A percentile compares a stretch with the other conserved stretches of the same genome.
Conservation (phyloP, 805 yeast species). For the Saccharomycopsis sp. region DNA sequence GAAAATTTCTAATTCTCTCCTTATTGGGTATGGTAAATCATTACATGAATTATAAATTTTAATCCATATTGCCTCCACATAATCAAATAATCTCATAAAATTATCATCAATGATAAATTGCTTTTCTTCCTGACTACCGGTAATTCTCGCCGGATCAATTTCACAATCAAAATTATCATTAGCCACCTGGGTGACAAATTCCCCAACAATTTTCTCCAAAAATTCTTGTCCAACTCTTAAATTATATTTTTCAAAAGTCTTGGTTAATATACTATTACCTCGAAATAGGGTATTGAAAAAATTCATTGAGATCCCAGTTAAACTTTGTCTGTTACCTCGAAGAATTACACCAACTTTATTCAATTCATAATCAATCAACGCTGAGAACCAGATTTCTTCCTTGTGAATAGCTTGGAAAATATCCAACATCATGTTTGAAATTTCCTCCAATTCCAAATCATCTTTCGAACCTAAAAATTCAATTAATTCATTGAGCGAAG, state of each 20-base stretch:
- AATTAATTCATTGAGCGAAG: slow-evolving; percentile 48
- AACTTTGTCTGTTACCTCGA: slow-evolving; percentile 1
- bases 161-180: slow-evolving; percentile 57
- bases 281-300: slow-evolving; percentile 64
- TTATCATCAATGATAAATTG: slow-evolving; percentile 40
- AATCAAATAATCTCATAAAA: slow-evolving; percentile 40
- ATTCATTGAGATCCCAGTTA: slow-evolving; percentile 28
- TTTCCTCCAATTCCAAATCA: slow-evolving; percentile 42
- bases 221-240: slow-evolving; percentile 75
- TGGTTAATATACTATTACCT: slow-evolving; percentile 78
- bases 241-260: slow-evolving; percentile 71
- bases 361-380: slow-evolving; percentile 63
- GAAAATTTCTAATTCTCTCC: slow-evolving; percentile 54
- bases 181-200: slow-evolving; percentile 50
- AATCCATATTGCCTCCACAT: slow-evolving; percentile 58
- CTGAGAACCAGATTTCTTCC: slow-evolving; percentile 68
- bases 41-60: slow-evolving; percentile 58
- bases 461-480: slow-evolving; percentile 34
- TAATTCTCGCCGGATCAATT: slow-evolving; percentile 64
- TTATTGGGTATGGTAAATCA: slow-evolving; percentile 66
- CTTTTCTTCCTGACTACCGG: slow-evolving; percentile 30
- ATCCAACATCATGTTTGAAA: slow-evolving; percentile 57
- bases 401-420: slow-evolving; percentile 63
- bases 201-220: slow-evolving; percentile 63
- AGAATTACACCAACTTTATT: slow-evolving; percentile 26